Percentiles rank a stretch among this genome's conserved stretches.
phyloP scores from a whole-genome alignment of 2,329 filamentous ascomycete genomes.

The Paecilomyces sp. region DNA sequence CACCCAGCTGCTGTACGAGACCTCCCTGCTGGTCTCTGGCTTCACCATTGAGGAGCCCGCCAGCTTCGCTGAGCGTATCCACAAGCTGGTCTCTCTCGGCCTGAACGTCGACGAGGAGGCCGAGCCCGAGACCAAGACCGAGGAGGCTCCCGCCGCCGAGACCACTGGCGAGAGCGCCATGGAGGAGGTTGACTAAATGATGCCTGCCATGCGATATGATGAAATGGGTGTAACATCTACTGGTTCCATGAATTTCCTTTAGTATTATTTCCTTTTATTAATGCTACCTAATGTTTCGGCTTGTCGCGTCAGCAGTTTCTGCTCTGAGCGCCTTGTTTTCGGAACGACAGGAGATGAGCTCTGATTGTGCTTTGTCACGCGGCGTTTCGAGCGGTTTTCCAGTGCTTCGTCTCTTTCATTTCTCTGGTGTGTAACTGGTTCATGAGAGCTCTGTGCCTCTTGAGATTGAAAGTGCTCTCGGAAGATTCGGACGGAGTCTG shows the following conservation, averaged over 20 bases:
- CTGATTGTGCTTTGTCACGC: background rate
- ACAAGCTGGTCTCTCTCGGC: conserved; percentile 98
- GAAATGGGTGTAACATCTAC: background rate
- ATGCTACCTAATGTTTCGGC: background rate
- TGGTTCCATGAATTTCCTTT: conserved; percentile 1
- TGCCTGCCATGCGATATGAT: background rate
- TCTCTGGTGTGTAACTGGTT: background rate
- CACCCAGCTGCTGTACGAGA: conserved; percentile 97
- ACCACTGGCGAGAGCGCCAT: conserved; percentile 83
- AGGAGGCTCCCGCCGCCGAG: conserved; percentile 55
- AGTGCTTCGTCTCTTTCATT: background rate
- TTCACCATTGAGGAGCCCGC: conserved; percentile 99
- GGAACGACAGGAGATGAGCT: background rate
- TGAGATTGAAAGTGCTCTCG: background rate
- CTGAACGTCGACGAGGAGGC: conserved; percentile 95
- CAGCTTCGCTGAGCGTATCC: conserved; percentile 96
- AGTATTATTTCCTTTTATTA: background rate
- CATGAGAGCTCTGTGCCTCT: background rate
- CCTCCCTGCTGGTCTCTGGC: conserved; percentile 92
- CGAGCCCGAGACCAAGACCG: conserved; percentile 57
- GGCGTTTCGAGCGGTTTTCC: background rate
- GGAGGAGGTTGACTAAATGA: conserved; percentile 95
- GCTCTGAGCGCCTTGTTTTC: background rate
- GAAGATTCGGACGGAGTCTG: background rate
- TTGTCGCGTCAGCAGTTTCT: background rate